phyloP scores from a whole-genome alignment of 208 protist species.

The Leishmania gerbilli region DNA sequence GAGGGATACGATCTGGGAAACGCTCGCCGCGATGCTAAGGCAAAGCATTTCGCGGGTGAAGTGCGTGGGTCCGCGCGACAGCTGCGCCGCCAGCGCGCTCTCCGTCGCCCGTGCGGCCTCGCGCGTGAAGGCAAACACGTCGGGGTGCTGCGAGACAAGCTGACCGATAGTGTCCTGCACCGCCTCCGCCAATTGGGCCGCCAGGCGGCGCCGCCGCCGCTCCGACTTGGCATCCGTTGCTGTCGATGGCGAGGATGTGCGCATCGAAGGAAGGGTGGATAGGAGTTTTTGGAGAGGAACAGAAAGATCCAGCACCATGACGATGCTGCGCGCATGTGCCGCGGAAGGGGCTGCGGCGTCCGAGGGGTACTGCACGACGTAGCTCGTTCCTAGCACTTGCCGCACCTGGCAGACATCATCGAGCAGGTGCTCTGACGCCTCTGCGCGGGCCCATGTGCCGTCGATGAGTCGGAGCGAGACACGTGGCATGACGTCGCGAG shows the following conservation, averaged over 20 bases:
- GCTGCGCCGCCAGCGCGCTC: background rate
- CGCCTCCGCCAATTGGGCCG: slow-evolving; percentile 36
- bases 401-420: slow-evolving; percentile 18
- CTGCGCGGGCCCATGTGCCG: slow-evolving; percentile 11
- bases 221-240: background rate
- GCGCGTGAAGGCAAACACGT: slow-evolving; percentile 39
- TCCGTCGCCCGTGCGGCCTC: background rate
- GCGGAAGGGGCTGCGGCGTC: background rate
- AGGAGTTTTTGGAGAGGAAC: slow-evolving; percentile 2
- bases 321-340: slow-evolving; percentile 24
- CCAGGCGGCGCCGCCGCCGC: background rate
- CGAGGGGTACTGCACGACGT: background rate
- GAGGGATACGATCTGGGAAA: slow-evolving; percentile 51
- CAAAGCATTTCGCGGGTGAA: slow-evolving; percentile 28
- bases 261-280: background rate
- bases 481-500: slow-evolving; percentile 25
- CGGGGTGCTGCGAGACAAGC: slow-evolving; percentile 47
- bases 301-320: slow-evolving; percentile 41
- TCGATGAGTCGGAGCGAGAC: slow-evolving; percentile 27
- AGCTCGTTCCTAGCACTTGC: slow-evolving; percentile 37
- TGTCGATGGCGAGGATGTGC: background rate
- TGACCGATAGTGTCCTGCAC: slow-evolving; percentile 41
- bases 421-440: background rate
- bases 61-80: background rate
- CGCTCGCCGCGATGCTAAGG: slow-evolving; percentile 67